These are phyloP conservation scores for Saccharomycopsis schoenii DNA, from an alignment of 805 yeast genomes.

Conservation along the genomic window DNA sequence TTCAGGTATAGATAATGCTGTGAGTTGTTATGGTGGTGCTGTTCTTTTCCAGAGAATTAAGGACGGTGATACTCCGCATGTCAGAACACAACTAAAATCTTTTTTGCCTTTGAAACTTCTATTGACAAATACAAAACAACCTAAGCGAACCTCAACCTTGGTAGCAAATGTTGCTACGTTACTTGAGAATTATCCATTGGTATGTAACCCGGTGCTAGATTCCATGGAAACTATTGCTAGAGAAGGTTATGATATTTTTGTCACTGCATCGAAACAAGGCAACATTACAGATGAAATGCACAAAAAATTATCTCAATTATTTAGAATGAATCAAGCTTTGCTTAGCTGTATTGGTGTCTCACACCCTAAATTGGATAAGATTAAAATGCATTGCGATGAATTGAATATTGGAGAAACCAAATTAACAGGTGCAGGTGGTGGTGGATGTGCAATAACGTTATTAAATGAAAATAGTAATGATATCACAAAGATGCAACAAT, in stretches of 20 bases:
- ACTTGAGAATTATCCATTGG: constrained; percentile 41
- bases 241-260: constrained; percentile 61
- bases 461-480: constrained; percentile 31
- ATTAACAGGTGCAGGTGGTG: constrained; percentile 98
- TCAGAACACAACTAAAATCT: constrained; percentile 56
- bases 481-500: constrained; percentile 27
- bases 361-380: constrained; percentile 79
- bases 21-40: constrained; percentile 94
- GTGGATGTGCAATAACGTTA: constrained; percentile 93
- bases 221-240: constrained; percentile 68
- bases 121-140: constrained; percentile 77
- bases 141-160: constrained; percentile 75
- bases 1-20: constrained; percentile 93
- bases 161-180: constrained; percentile 67
- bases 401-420: constrained; percentile 74
- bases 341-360: constrained; percentile 82
- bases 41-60: constrained; percentile 67
- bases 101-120: constrained; percentile 69
- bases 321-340: constrained; percentile 80
- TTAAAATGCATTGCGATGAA: constrained; percentile 57
- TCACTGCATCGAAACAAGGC: constrained; percentile 28
- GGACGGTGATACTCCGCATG: constrained; percentile 42
- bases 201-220: constrained; percentile 50
- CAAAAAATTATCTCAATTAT: constrained; percentile 45
- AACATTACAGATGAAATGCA: constrained; percentile 32